Conservation (phyloP, 2,329 filamentous ascomycete species). For the Hymenoscyphus scutula region DNA sequence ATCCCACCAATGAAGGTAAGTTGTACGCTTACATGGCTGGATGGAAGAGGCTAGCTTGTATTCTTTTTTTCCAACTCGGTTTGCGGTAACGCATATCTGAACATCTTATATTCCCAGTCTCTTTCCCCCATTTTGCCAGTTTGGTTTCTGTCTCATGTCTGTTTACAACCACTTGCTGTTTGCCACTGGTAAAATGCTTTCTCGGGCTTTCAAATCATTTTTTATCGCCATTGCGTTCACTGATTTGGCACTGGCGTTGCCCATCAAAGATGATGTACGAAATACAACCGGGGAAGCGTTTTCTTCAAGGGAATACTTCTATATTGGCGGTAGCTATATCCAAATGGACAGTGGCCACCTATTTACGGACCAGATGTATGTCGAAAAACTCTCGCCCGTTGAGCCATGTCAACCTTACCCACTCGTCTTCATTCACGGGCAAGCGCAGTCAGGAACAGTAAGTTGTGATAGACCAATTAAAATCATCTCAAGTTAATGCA, state of each 20-base stretch:
- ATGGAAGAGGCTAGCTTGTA: too few species aligned
- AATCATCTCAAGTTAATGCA: background rate
- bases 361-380: constrained; percentile 48
- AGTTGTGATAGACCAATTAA: constrained; percentile 8
- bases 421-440: constrained; percentile 31
- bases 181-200: constrained; percentile 8
- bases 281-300: constrained; percentile 6
- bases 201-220: background rate
- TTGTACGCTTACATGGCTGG: too few species aligned
- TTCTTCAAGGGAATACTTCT: constrained; percentile 26
- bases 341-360: constrained; percentile 15
- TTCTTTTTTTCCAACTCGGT: background rate
- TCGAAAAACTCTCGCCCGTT: constrained; percentile 46
- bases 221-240: background rate
- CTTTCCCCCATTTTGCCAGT: background rate
- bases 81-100: background rate
- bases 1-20: too few species aligned
- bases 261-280: background rate
- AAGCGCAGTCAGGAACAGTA: constrained; percentile 31
- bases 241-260: background rate
- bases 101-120: background rate
- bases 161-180: constrained; percentile 4
- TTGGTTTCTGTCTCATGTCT: constrained; percentile 9
- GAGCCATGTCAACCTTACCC: constrained; percentile 21
- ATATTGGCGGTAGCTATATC: constrained; percentile 31